Conservation (phyloP, 345 rosid genomes). For the Brassica rapa region DNA sequence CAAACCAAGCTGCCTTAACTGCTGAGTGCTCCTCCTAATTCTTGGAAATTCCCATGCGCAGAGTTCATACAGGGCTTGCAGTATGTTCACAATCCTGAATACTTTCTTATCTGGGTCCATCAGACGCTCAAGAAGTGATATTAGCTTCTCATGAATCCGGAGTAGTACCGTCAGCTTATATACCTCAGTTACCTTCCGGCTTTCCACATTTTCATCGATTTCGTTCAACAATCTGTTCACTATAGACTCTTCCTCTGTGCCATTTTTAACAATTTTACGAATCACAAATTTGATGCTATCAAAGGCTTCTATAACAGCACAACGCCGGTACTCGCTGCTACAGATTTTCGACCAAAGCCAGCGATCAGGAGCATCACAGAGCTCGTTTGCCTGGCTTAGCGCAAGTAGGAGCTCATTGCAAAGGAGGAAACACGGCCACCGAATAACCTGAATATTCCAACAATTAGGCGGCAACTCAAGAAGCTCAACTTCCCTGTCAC, state of each 20-base stretch:
- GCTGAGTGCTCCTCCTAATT: slow-evolving; percentile 32
- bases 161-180: slow-evolving; percentile 53
- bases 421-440: slow-evolving; percentile 89
- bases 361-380: slow-evolving; percentile 66
- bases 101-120: slow-evolving; percentile 54
- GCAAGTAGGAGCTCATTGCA: slow-evolving; percentile 91
- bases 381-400: slow-evolving; percentile 73
- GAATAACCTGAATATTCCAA: slow-evolving; percentile 82
- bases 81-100: slow-evolving; percentile 58
- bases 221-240: slow-evolving; percentile 51
- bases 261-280: slow-evolving; percentile 49
- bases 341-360: slow-evolving; percentile 84
- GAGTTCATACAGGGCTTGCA: slow-evolving; percentile 85
- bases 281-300: slow-evolving; percentile 77
- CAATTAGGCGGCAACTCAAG: slow-evolving; percentile 78
- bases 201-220: slow-evolving; percentile 53
- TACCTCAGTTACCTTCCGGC: slow-evolving; percentile 46
- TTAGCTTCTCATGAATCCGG: slow-evolving; percentile 63
- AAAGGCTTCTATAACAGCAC: slow-evolving; percentile 88
- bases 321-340: slow-evolving; percentile 77
- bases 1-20: slow-evolving; percentile 63
- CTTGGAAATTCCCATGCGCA: slow-evolving; percentile 62
- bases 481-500: slow-evolving; percentile 75
- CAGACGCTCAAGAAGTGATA: slow-evolving; percentile 65
- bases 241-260: slow-evolving; percentile 66